These are phyloP conservation scores for Nematocida sp. DNA, from an alignment of 371 early-diverging fungal species.

Conservation along the genomic window DNA sequence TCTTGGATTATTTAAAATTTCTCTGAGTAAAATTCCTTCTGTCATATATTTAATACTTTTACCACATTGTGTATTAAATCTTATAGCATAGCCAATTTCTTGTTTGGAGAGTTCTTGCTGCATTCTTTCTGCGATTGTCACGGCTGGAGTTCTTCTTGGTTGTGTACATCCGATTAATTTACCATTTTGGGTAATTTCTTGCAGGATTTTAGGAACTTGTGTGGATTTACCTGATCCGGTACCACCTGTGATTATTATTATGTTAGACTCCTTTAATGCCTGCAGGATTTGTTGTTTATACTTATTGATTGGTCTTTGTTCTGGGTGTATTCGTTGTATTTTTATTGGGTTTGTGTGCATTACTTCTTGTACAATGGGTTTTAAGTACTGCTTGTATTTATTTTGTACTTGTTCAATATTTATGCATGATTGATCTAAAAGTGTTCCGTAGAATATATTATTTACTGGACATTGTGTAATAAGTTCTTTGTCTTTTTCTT, in stretches of 20 bases:
- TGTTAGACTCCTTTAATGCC: constrained; percentile 30
- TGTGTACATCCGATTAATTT: constrained; percentile 60
- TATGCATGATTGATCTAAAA: constrained; percentile 20
- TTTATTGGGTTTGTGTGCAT: neutral
- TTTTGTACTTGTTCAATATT: neutral
- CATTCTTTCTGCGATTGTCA: constrained; percentile 54
- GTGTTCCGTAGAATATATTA: constrained; percentile 16
- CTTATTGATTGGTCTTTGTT: constrained; percentile 71
- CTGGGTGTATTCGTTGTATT: neutral
- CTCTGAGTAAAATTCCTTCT: constrained; percentile 65
- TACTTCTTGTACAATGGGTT: neutral
- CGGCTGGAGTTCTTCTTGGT: constrained; percentile 63
- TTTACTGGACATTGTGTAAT: constrained; percentile 6
- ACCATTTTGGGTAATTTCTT: constrained; percentile 53
- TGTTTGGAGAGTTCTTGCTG: constrained; percentile 23
- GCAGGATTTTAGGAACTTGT: constrained; percentile 59
- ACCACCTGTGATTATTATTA: constrained; percentile 58
- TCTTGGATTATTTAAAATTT: constrained; percentile 20
- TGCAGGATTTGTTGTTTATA: constrained; percentile 68
- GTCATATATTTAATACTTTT: constrained; percentile 62
- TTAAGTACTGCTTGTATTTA: constrained; percentile 8
- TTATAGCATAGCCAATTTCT: constrained; percentile 55
- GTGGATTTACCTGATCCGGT: constrained; percentile 67
- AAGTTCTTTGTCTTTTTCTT: constrained; percentile 26
- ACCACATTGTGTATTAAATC: constrained; percentile 47